Conservation (phyloP, 805 yeast species). For the Wickerhamiella nectarea region DNA sequence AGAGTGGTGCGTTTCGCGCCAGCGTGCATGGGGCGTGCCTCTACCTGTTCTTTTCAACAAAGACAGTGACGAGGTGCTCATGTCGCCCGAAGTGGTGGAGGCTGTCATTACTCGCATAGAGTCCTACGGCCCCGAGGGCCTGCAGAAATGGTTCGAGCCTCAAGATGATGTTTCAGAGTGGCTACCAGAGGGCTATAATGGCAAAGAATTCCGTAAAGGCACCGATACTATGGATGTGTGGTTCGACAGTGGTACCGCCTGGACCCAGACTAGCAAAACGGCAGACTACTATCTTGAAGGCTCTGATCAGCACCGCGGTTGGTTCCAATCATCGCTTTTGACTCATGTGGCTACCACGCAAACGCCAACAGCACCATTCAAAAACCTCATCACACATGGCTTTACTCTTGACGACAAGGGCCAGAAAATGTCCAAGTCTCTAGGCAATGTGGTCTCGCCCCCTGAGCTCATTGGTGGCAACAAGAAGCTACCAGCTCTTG, state of each 20-base stretch:
- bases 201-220: slow-evolving; percentile 43
- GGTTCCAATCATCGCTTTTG: slow-evolving; percentile 91
- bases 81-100: slow-evolving; percentile 42
- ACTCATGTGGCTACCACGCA: slow-evolving; percentile 47
- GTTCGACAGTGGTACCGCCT: slow-evolving; percentile 95
- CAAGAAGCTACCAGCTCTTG: slow-evolving; percentile 34
- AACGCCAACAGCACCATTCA: slow-evolving; percentile 46
- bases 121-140: slow-evolving; percentile 37
- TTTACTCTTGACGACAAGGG: slow-evolving; percentile 79
- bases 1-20: slow-evolving; percentile 98
- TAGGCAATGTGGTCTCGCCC: slow-evolving; percentile 73
- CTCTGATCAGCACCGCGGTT: slow-evolving; percentile 96
- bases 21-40: slow-evolving; percentile 96
- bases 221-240: slow-evolving; percentile 96
- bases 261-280: slow-evolving; percentile 44
- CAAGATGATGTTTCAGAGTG: slow-evolving; percentile 45
- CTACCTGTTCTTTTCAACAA: slow-evolving; percentile 68
- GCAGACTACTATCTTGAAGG: slow-evolving; percentile 84
- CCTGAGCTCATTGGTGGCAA: slow-evolving; percentile 35
- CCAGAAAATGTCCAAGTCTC: slow-evolving; percentile 84
- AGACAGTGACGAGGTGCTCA: slow-evolving; percentile 48
- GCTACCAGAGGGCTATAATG: slow-evolving; percentile 47
- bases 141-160: slow-evolving; percentile 49
- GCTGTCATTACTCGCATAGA: slow-evolving; percentile 44
- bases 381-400: slow-evolving; percentile 77